phyloP scores from a whole-genome alignment of 768 basidiomycete species.

The Psilocybe subaeruginosa region DNA sequence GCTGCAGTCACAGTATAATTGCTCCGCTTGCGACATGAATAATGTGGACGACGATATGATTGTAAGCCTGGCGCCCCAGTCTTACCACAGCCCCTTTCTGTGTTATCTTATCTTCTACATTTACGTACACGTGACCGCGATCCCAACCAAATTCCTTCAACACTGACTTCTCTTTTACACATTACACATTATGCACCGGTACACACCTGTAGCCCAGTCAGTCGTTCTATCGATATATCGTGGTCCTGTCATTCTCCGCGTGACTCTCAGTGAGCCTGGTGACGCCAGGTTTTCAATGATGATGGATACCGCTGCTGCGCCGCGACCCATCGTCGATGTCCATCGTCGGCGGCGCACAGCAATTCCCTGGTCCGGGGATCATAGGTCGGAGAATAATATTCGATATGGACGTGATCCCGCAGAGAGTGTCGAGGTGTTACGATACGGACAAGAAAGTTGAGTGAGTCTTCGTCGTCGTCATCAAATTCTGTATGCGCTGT shows the following conservation, averaged over 20 bases:
- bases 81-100: no score
- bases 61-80: no score
- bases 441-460: slow-evolving; percentile 95
- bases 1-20: slow-evolving; percentile 7
- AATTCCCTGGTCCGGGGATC: slow-evolving; percentile 40
- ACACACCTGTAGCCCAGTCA: no score
- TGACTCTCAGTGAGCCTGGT: no score
- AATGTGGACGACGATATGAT: slow-evolving; percentile 25
- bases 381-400: slow-evolving; percentile 51
- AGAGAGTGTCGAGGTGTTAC: slow-evolving; percentile 85
- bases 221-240: no score
- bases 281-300: no score
- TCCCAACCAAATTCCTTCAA: slow-evolving; percentile 12
- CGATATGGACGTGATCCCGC: slow-evolving; percentile 91
- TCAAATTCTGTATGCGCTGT: no score
- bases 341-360: not conserved
- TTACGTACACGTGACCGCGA: no score
- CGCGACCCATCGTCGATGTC: slow-evolving; percentile 38
- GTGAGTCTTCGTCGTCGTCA: slow-evolving; percentile 39
- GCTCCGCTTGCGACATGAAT: slow-evolving; percentile 40
- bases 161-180: no score
- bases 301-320: slow-evolving; percentile 57
- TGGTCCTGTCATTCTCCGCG: no score
- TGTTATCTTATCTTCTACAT: no score
- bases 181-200: no score